Conservation (phyloP, 257 asterid species). For the Solanum corneliomulleri region DNA sequence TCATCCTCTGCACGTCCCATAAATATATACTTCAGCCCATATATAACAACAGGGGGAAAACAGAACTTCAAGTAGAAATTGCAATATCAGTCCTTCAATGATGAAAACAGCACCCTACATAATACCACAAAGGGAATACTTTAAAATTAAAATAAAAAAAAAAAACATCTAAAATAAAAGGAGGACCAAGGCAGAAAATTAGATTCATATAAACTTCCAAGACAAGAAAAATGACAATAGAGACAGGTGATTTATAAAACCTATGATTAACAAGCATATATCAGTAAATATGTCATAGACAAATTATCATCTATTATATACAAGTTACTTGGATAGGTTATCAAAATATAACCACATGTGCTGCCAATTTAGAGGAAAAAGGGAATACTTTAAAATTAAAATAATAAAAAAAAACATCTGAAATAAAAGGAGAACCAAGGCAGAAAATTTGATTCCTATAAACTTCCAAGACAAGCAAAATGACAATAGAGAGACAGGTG, state of each 20-base stretch:
- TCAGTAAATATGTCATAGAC: neutral
- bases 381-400: no score
- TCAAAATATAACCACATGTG: neutral
- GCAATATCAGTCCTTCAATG: neutral
- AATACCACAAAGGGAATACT: neutral
- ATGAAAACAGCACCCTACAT: neutral
- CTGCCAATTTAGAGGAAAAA: neutral
- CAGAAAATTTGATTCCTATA: neutral
- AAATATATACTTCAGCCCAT: constrained; percentile 78
- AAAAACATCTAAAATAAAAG: neutral
- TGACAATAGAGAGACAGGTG: neutral
- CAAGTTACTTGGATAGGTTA: neutral
- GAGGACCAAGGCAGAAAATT: neutral
- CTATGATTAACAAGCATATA: neutral
- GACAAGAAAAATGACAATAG: neutral
- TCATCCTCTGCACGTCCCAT: constrained; percentile 87
- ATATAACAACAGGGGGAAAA: constrained; percentile 9
- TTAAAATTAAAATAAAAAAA: neutral
- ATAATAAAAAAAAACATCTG: neutral
- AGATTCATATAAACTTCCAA: neutral
- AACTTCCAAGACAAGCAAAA: neutral
- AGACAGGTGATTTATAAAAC: neutral
- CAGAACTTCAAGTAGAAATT: neutral
- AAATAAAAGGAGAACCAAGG: neutral
- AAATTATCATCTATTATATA: neutral